phyloP scores from a whole-genome alignment of 257 asterid species.

The Striga asiatica region DNA sequence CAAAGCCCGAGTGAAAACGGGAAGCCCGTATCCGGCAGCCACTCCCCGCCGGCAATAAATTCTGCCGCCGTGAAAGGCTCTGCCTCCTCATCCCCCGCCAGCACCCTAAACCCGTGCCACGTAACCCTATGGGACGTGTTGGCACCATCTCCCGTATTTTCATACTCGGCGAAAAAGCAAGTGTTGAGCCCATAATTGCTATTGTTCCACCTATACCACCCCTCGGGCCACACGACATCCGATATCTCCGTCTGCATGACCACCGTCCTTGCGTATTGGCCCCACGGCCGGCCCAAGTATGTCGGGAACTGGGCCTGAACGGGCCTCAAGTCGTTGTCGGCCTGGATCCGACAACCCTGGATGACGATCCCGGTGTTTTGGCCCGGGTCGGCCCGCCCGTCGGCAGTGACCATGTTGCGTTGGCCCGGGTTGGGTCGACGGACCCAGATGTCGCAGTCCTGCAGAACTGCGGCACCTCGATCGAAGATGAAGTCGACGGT shows the following conservation, averaged over 20 bases:
- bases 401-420: conserved; percentile 35
- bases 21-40: background rate
- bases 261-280: background rate
- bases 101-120: background rate
- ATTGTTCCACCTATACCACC: background rate
- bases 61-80: background rate
- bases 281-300: background rate
- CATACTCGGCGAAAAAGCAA: background rate
- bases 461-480: conserved; percentile 30
- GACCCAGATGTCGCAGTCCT: conserved; percentile 28
- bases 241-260: background rate
- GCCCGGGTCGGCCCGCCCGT: conserved; percentile 28
- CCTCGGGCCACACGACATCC: background rate
- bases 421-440: conserved; percentile 25
- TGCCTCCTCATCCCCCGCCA: background rate
- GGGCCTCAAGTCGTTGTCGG: background rate
- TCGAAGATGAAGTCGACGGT: conserved; percentile 47
- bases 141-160: background rate
- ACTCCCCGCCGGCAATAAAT: background rate
- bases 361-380: conserved; percentile 27
- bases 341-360: conserved; percentile 17
- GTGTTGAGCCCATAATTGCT: background rate
- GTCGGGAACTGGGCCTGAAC: background rate
- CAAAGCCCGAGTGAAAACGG: too few species aligned
- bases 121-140: background rate